Base-by-base conservation (phyloP, 1,284 basidiomycete genomes). In the Heterobasidion parviporum region DNA sequence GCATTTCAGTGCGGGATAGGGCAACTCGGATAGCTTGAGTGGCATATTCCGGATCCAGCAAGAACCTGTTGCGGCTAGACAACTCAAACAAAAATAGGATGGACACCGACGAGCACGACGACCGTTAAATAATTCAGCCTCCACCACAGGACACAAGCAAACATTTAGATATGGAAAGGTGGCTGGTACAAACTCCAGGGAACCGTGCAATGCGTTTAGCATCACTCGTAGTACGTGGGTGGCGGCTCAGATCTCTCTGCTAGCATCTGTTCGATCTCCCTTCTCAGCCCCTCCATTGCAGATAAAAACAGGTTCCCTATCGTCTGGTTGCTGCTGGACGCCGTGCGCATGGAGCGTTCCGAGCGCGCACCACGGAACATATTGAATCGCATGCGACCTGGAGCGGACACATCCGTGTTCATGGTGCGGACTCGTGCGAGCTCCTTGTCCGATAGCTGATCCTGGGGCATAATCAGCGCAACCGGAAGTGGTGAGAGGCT, bases 221-320 rank as follows among this genome's bases (percentile, higher is more conserved):
- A 47, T 16, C 16, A 9, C 45, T 26, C 45, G 45, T 61, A 61
- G n/a, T 18, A 18, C 18, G 54, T 61, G 10, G 62, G 62, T 12
- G 62, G 62, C 26, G 59, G 54, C 20, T 61, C 62, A 38, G 56
- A 36, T 41, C 61, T 48, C 54, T 63, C 59, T 26, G 53, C 54
- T 12, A 62, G 59, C 46, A 65, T 62, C 58, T 59, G 49, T 45
- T 64, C 57, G 57, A 67, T 59, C 45, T 67, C 63, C 8, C 62
- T 56, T 16, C 65, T 56, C 38, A 65, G 50, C 33, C 56, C 57
- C 46, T 64, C 62, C 14, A 67, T 60, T 51, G 65, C 65, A 5
- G 45, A 55, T 16, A 60, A 43, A 35, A 65, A 53, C 49, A 52
- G 45, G 48, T 55, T 57, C 36, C 53, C 20, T 9, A n/a, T 18